A percentile compares a stretch with the other conserved stretches of the same genome.
These are phyloP conservation scores for Stemphylium beticola DNA, from an alignment of 2,329 filamentous ascomycete genomes.

Conservation along the genomic window DNA sequence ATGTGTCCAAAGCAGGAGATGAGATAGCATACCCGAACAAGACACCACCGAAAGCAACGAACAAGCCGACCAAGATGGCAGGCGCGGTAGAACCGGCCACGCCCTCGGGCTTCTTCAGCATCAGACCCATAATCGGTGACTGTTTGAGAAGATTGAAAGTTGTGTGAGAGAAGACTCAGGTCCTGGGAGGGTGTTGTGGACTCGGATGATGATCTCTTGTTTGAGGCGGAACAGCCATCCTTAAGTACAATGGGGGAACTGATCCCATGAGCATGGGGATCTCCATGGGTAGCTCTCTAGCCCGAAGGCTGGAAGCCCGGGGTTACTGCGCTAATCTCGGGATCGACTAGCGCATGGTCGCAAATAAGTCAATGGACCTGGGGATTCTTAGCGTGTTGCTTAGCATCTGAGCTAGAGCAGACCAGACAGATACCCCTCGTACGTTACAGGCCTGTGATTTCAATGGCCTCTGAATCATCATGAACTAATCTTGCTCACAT, in stretches of 20 bases:
- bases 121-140: constrained; percentile 41
- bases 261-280: constrained; percentile 22
- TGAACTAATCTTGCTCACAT: constrained; percentile 4
- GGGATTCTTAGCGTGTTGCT: constrained; percentile 8
- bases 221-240: constrained; percentile 12
- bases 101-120: constrained; percentile 72
- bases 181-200: constrained; percentile 6
- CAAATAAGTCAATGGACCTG: constrained; percentile 23
- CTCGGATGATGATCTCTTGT: constrained; percentile 13
- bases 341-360: constrained; percentile 20
- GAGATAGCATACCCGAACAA: constrained; percentile 44
- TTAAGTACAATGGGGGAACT: constrained; percentile 32
- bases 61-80: constrained; percentile 50
- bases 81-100: constrained; percentile 63
- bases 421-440: constrained; percentile 22
- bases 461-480: constrained; percentile 9
- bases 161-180: constrained; percentile 5
- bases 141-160: constrained; percentile 11
- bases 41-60: constrained; percentile 56
- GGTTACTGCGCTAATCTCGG: constrained; percentile 21
- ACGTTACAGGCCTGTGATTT: constrained; percentile 13
- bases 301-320: constrained; percentile 32
- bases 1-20: background rate
- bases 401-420: constrained; percentile 24
- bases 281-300: constrained; percentile 30